These are phyloP conservation scores for Stephanodiscus triporus DNA, from an alignment of 108 stramenopile genomes.

Conservation along the genomic window DNA sequence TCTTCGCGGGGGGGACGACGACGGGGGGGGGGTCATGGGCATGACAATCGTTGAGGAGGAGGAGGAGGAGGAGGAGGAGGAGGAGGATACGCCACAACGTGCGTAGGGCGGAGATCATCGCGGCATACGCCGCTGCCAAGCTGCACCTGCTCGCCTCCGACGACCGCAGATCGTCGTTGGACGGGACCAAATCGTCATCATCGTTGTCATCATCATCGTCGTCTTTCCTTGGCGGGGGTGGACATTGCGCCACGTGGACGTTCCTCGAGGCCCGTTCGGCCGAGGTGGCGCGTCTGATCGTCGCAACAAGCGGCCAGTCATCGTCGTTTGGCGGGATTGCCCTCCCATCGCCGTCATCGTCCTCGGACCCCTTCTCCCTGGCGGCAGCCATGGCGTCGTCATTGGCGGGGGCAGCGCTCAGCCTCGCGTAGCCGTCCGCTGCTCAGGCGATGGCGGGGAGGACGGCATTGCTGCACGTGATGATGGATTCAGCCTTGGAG, in stretches of 20 bases:
- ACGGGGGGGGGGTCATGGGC: not conserved
- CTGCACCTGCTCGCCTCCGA: slow-evolving; percentile 76
- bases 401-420: slow-evolving; percentile 65
- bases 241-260: slow-evolving; percentile 65
- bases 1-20: slow-evolving; percentile 2
- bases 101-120: slow-evolving; percentile 62
- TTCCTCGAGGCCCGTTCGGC: slow-evolving; percentile 64
- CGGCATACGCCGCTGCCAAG: slow-evolving; percentile 79
- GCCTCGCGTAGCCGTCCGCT: slow-evolving; percentile 54
- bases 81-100: not conserved
- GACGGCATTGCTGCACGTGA: slow-evolving; percentile 21
- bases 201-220: slow-evolving; percentile 42
- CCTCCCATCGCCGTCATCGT: no score
- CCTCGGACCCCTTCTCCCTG: no score
- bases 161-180: no score
- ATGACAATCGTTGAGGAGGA: not conserved
- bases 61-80: not conserved
- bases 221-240: slow-evolving; percentile 22
- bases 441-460: slow-evolving; percentile 36
- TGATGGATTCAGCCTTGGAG: slow-evolving; percentile 5
- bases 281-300: slow-evolving; percentile 54
- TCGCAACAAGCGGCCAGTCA: slow-evolving; percentile 8
- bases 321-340: no score
- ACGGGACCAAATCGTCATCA: no score
- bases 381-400: slow-evolving; percentile 64